Evolutionary conservation across 139 green algal genomes (phyloP).

Genomic region (Spirogloea muscicola): DNA sequence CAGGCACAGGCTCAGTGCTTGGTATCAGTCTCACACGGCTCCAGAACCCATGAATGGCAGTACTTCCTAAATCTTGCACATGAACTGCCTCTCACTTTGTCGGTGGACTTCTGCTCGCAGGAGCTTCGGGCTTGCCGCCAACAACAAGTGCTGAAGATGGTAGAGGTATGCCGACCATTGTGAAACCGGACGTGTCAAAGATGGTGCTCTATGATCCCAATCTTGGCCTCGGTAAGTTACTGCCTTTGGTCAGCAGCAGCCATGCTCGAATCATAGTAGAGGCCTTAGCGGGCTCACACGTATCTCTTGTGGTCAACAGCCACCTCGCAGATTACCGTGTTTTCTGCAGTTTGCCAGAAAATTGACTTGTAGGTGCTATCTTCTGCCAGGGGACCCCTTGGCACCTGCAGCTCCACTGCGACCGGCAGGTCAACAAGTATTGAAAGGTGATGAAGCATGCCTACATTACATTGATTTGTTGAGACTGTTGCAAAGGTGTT

Average conservation of each 20-base stretch:
- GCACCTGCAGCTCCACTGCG: background rate
- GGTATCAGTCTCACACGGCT: background rate
- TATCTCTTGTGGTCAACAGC: background rate
- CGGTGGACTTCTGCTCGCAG: background rate
- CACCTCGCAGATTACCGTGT: background rate
- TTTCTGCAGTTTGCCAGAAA: background rate
- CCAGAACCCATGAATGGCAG: background rate
- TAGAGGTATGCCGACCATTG: constrained; percentile 14
- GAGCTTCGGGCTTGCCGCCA: background rate
- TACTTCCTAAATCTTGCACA: background rate
- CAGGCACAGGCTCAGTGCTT: background rate
- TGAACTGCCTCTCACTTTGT: too few relatives aligned
- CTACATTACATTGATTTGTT: too few relatives aligned
- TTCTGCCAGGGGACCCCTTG: background rate
- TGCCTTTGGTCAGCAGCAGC: background rate
- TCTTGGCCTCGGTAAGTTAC: background rate
- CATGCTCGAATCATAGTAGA: too few relatives aligned
- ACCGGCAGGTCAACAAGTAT: too few relatives aligned
- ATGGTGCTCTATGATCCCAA: constrained; percentile 32
- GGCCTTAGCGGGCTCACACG: too few relatives aligned
- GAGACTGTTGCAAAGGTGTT: too few relatives aligned
- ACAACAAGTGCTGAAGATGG: background rate
- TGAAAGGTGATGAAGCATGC: too few relatives aligned
- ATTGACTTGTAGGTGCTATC: background rate
- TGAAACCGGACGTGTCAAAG: constrained; percentile 5